A percentile compares a stretch with the other conserved stretches of the same genome.
These are phyloP conservation scores for Aotearoamyces nothofagi DNA, from an alignment of 2,329 filamentous ascomycete species.

Conservation along the genomic window DNA sequence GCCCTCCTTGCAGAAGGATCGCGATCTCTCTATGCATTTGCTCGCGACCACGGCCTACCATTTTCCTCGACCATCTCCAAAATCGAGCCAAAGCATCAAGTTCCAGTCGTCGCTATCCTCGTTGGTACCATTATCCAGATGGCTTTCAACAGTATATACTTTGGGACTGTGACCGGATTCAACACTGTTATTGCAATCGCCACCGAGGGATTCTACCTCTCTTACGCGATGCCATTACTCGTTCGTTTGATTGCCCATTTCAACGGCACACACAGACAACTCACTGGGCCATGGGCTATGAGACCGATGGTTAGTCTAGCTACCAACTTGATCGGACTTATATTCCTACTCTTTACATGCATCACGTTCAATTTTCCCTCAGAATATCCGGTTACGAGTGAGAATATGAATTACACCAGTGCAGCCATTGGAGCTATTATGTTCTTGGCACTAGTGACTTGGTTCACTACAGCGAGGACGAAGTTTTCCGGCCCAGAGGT, in stretches of 20 bases:
- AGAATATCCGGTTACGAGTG: conserved; percentile 30
- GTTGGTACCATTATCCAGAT: conserved; percentile 31
- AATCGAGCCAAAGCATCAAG: conserved; percentile 28
- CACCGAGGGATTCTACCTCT: conserved; percentile 42
- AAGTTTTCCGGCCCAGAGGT: conserved; percentile 31
- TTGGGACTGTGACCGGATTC: conserved; percentile 37
- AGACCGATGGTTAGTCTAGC: conserved; percentile 19
- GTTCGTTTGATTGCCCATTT: conserved; percentile 31
- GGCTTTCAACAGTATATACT: conserved; percentile 37
- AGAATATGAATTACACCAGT: conserved; percentile 43
- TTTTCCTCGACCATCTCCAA: conserved; percentile 28
- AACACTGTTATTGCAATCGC: conserved; percentile 40
- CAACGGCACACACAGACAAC: conserved; percentile 21
- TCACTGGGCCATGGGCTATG: conserved; percentile 25
- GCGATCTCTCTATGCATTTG: conserved; percentile 27
- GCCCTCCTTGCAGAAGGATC: conserved; percentile 21
- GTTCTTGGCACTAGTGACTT: conserved; percentile 31
- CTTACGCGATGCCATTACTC: conserved; percentile 38
- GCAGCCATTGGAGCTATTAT: conserved; percentile 39
- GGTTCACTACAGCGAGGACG: conserved; percentile 33
- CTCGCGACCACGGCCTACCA: conserved; percentile 35
- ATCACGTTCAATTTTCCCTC: conserved; percentile 42
- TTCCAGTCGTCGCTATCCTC: conserved; percentile 33
- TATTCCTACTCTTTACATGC: conserved; percentile 35
- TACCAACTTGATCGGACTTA: conserved; percentile 32